Percentiles rank a stretch among this genome's conserved stretches.
Evolutionary conservation across 352 stramenopile species (phyloP).

Genomic region (Elongisporangium senticosum): DNA sequence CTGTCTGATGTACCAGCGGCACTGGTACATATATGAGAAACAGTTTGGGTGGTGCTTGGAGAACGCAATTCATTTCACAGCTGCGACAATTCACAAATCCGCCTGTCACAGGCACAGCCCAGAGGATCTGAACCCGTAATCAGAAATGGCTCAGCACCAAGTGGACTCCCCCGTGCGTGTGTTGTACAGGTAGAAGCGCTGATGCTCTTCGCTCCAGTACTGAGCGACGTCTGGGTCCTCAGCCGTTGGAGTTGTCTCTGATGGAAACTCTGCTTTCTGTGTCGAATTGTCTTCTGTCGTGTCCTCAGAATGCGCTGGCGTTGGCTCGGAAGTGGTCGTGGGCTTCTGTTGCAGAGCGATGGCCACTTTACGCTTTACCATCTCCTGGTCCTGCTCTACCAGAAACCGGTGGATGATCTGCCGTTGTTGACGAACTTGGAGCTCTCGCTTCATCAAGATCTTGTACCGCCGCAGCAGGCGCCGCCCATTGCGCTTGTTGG

Average conservation of each 20-base stretch:
- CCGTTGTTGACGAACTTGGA: conserved; percentile 42
- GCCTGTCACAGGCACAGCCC: neutral
- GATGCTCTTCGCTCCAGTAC: conserved; percentile 62
- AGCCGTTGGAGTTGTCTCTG: conserved; percentile 3
- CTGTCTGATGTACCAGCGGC: neutral
- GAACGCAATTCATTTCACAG: neutral
- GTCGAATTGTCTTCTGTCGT: neutral
- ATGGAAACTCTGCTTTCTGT: neutral
- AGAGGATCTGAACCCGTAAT: conserved; percentile 19
- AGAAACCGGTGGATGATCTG: conserved; percentile 49
- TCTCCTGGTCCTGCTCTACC: conserved; percentile 28
- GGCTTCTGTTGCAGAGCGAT: conserved; percentile 1
- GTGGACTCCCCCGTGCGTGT: conserved; percentile 31
- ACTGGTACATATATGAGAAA: neutral
- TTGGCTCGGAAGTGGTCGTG: neutral
- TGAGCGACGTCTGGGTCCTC: conserved; percentile 17
- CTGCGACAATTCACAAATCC: neutral
- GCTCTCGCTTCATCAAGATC: conserved; percentile 38
- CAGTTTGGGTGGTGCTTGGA: neutral
- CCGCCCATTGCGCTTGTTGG: conserved; percentile 27
- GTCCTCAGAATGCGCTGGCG: neutral
- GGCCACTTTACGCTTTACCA: conserved; percentile 16
- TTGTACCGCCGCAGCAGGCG: conserved; percentile 36
- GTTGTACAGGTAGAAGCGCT: conserved; percentile 45
- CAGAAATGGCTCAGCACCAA: conserved; percentile 33